Percentiles rank a stretch among this genome's conserved stretches.
Evolutionary conservation across 345 rosid genomes (phyloP).

Genomic region (Eucalyptus regnans): DNA sequence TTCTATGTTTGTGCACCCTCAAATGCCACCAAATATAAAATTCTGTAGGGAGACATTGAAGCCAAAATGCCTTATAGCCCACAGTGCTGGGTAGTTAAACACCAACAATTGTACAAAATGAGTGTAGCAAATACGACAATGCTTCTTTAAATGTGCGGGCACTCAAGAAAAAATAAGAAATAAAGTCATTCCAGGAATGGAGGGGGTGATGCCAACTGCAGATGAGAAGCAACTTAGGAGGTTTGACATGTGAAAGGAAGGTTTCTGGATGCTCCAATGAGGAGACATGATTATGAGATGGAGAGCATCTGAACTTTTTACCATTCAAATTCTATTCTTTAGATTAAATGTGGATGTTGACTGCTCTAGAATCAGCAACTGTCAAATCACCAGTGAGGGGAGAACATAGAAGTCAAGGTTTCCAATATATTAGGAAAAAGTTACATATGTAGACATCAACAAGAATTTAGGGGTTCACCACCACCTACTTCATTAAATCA

Average conservation of each 20-base stretch:
- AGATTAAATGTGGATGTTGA: background rate
- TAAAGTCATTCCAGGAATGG: background rate
- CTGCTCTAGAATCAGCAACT: background rate
- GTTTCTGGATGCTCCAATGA: background rate
- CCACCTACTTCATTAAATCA: background rate
- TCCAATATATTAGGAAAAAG: background rate
- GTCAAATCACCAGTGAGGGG: background rate
- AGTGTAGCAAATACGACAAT: background rate
- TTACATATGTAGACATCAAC: background rate
- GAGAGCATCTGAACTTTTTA: background rate
- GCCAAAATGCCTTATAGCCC: background rate
- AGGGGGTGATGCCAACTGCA: background rate
- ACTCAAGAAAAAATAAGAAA: background rate
- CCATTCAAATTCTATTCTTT: background rate
- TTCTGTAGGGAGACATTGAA: background rate
- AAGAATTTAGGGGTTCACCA: background rate
- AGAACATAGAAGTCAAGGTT: background rate
- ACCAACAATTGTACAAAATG: background rate
- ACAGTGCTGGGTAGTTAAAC: background rate
- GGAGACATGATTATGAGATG: background rate
- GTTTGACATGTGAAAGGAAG: background rate
- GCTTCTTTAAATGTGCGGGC: background rate
- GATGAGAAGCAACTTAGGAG: background rate
- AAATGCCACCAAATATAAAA: background rate
- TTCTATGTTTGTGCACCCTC: background rate